These are phyloP conservation scores for Flueggea neowawraea DNA, from an alignment of 441 rosid genomes.

Conservation along the genomic window DNA sequence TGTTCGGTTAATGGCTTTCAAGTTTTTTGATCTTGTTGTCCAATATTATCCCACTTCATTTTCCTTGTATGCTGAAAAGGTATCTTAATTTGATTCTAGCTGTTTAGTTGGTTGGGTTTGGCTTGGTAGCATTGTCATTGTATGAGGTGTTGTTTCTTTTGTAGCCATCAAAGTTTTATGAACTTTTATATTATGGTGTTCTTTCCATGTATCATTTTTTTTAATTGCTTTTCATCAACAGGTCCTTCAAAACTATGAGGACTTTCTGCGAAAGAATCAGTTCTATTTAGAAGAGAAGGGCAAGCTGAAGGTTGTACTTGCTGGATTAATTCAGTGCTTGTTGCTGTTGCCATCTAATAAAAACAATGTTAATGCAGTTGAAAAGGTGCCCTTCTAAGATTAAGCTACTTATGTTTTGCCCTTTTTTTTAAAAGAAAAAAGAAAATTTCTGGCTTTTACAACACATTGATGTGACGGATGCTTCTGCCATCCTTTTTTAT, in stretches of 20 bases:
- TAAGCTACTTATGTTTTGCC: no score
- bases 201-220: slow-evolving; percentile 4
- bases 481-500: no score
- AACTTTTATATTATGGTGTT: slow-evolving; percentile 11
- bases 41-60: slow-evolving; percentile 64
- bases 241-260: slow-evolving; percentile 83
- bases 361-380: slow-evolving; percentile 27
- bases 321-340: slow-evolving; percentile 71
- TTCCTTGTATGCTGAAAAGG: slow-evolving; percentile 76
- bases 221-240: slow-evolving; percentile 22
- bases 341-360: slow-evolving; percentile 54
- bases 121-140: no score
- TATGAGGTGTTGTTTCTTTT: no score
- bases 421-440: no score
- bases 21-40: slow-evolving; percentile 63
- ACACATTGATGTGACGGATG: no score
- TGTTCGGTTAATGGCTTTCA: slow-evolving; percentile 92
- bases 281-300: slow-evolving; percentile 70
- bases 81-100: slow-evolving; percentile 17
- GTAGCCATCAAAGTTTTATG: neutral
- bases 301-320: slow-evolving; percentile 67
- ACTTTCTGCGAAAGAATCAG: slow-evolving; percentile 60
- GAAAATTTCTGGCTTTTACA: no score
- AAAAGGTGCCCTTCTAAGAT: slow-evolving; percentile 36
- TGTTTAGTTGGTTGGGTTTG: neutral